phyloP scores from a whole-genome alignment of 2,329 filamentous ascomycete species.

The Aspergillus sp. region DNA sequence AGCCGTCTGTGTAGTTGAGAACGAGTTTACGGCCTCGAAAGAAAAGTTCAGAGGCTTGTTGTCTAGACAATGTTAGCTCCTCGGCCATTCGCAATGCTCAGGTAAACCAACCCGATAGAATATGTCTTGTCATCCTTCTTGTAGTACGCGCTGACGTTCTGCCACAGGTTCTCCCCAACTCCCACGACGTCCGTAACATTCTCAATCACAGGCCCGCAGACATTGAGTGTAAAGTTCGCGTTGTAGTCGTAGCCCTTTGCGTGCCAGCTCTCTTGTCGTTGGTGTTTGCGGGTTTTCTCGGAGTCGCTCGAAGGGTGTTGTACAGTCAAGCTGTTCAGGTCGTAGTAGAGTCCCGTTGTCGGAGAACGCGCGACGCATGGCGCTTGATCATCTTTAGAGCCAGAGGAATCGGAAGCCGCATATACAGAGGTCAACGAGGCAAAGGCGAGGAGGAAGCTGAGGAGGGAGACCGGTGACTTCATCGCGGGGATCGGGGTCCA shows the following conservation, averaged over 20 bases:
- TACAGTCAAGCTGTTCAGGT: conserved; percentile 62
- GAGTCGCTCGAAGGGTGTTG: conserved; percentile 50
- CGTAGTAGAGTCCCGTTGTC: conserved; percentile 66
- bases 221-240: conserved; percentile 56
- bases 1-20: conserved; percentile 76
- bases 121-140: conserved; percentile 48
- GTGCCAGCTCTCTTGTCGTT: conserved; percentile 52
- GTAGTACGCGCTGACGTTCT: conserved; percentile 57
- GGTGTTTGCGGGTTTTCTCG: conserved; percentile 44
- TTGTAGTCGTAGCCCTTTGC: conserved; percentile 55
- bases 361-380: conserved; percentile 68
- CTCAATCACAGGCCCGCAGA: conserved; percentile 56
- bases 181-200: conserved; percentile 52
- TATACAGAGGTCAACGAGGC: conserved; percentile 34
- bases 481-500: conserved; percentile 32
- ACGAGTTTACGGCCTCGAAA: conserved; percentile 66
- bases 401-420: conserved; percentile 45
- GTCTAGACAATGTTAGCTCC: conserved; percentile 26
- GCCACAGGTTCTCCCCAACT: conserved; percentile 44
- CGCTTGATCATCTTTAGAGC: conserved; percentile 49
- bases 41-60: conserved; percentile 51
- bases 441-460: conserved; percentile 39
- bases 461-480: conserved; percentile 38
- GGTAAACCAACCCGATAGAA: conserved; percentile 48
- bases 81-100: neutral